Conservation (phyloP, 805 yeast genomes). For the Phaffomyces antillensis region DNA sequence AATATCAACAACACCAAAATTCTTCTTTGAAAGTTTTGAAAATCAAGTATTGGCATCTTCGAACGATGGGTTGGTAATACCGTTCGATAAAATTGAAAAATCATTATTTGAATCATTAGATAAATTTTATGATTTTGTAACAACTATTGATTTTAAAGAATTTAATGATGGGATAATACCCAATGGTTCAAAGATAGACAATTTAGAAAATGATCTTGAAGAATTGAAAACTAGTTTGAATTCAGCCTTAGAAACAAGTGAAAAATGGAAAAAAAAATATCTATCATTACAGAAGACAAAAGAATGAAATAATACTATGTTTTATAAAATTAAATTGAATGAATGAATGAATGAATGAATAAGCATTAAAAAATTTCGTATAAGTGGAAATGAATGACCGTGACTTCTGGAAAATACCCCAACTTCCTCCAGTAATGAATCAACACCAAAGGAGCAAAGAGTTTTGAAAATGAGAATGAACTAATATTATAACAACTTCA, state of each 20-base stretch:
- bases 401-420: no score
- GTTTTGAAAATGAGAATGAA: no score
- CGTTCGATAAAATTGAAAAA: slow-evolving; percentile 15
- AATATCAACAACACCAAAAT: slow-evolving; percentile 3
- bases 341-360: not conserved
- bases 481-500: no score
- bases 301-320: not conserved
- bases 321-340: not conserved
- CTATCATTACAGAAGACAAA: not conserved
- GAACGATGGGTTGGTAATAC: not conserved
- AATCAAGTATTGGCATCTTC: not conserved
- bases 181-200: slow-evolving; percentile 1
- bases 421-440: no score
- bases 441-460: no score
- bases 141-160: not conserved
- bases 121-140: not conserved
- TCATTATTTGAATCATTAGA: slow-evolving; percentile 6
- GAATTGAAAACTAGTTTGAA: slow-evolving; percentile 14
- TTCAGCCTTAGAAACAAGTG: slow-evolving; percentile 20
- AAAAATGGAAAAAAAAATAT: slow-evolving; percentile 21
- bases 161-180: not conserved
- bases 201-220: slow-evolving; percentile 11
- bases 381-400: no score
- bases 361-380: no score
- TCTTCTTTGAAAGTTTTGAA: slow-evolving; percentile 5